Conservation (phyloP, 805 yeast species). For the Scheffersomyces spartinae region DNA sequence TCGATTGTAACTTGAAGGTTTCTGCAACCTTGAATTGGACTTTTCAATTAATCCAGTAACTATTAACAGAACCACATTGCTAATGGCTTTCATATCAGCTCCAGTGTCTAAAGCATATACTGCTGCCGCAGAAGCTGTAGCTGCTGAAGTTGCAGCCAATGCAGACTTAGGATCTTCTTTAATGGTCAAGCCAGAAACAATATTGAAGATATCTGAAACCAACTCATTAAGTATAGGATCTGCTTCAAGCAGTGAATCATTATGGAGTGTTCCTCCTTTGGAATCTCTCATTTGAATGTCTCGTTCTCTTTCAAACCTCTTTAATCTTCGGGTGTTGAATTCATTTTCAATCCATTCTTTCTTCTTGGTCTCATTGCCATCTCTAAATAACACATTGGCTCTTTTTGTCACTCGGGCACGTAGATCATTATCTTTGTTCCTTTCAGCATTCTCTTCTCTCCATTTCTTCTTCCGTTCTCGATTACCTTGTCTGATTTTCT, state of each 20-base stretch:
- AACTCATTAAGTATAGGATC: constrained; percentile 16
- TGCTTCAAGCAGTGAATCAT: constrained; percentile 8
- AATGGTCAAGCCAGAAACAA: constrained; percentile 19
- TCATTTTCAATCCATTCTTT: constrained; percentile 66
- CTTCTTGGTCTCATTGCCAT: constrained; percentile 38
- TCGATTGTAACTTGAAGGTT: no score
- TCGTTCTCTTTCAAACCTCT: constrained; percentile 37
- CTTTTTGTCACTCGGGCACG: constrained; percentile 66
- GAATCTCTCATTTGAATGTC: background rate
- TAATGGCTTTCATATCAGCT: no score
- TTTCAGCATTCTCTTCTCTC: constrained; percentile 68
- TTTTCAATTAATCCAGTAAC: no score
- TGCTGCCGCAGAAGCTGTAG: constrained; percentile 26
- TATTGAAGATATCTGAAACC: constrained; percentile 23
- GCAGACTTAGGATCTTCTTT: constrained; percentile 22
- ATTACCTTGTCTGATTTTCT: constrained; percentile 53
- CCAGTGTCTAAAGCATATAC: no score
- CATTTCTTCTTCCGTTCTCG: constrained; percentile 72
- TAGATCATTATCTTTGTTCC: constrained; percentile 82
- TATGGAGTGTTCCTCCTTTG: constrained; percentile 4
- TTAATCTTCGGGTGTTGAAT: constrained; percentile 52
- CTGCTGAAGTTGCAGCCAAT: constrained; percentile 23
- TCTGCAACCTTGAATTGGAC: no score
- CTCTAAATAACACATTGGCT: constrained; percentile 60
- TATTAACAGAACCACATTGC: no score